Conservation (phyloP, 768 basidiomycete genomes). For the Heimioporus sp. region DNA sequence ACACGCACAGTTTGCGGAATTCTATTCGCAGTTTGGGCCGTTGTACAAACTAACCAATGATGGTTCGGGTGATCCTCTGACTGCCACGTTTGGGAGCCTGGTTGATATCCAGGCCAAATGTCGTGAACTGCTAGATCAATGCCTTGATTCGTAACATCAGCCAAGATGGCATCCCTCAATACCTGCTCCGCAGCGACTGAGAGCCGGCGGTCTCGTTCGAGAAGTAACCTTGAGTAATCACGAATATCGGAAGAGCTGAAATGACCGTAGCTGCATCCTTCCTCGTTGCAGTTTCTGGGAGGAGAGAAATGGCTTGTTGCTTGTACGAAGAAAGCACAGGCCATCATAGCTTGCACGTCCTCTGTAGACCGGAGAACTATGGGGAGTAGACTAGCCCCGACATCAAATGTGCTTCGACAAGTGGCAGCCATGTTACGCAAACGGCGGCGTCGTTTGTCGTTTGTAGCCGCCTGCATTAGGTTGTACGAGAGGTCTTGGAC, state of each 20-base stretch:
- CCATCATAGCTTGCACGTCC: neutral
- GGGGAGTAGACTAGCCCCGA: neutral
- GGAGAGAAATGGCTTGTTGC: neutral
- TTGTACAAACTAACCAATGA: constrained; percentile 11
- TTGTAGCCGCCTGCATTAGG: constrained; percentile 2
- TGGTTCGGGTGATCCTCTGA: constrained; percentile 1
- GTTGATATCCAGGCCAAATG: neutral
- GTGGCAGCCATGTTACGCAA: constrained; percentile 34
- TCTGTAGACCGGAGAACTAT: neutral
- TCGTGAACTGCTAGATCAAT: constrained; percentile 11
- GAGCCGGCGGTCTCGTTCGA: constrained; percentile 23
- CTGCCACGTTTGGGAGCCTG: neutral
- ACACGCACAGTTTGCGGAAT: constrained; percentile 8
- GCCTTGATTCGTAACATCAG: neutral
- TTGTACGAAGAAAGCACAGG: constrained; percentile 23
- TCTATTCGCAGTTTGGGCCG: constrained; percentile 11
- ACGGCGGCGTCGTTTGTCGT: constrained; percentile 4
- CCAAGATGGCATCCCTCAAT: neutral
- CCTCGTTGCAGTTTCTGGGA: no score
- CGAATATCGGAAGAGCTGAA: no score
- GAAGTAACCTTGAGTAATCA: neutral
- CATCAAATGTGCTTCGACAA: constrained; percentile 31
- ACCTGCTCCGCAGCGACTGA: constrained; percentile 16
- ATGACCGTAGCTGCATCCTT: no score
- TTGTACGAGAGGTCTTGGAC: constrained; percentile 19